Evolutionary conservation across 2,329 filamentous ascomycete genomes (phyloP), one percentile per base, ranked within the genome.

Genomic region (Fusarium succisae): DNA sequence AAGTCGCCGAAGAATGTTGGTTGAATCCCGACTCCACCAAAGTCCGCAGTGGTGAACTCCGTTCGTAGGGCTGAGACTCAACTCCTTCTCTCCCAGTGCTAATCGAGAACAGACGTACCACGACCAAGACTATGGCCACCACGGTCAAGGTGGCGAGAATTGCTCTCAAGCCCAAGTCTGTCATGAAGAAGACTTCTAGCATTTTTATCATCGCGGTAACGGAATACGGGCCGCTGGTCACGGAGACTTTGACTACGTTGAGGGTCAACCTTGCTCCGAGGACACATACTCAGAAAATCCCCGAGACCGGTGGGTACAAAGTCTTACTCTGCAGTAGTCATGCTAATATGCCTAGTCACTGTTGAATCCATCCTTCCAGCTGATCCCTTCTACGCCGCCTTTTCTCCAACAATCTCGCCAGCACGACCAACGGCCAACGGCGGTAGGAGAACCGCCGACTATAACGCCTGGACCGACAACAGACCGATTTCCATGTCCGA

Each of bases 1-100:
- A 63, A 63, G 61, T 63, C 61, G 43, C 61, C 61, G 61, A 63
- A 26, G 32, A 38, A 48, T 22, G 43, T 26, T 50, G 43, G 24
- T 9, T 35, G 43, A 63, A 63, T 48, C 18, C 61, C 61, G 61
- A 41, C 56, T 38, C 35, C 35, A 24, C 28, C 43, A n/a, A 63
- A 63, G n/a, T 50, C 61, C 54, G 43, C 37, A 8, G 8, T 24
- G 22, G 18, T 10, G 43, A 60, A 37, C 44, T 50, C 61, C 61
- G 43, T n/a, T 37, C 28, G 37, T 28, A 37, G 20, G 54, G n/a
- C 43, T 35, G 37, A 32, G 35, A 37, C 35, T 18, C 32, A 35
- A 35, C 32, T 35, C 32, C 32, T 15, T 35, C 32, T 35, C 32
- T 35, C 13, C 14, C 32, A 15, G 32, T 35, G 32, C 32, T 35